Conservation (phyloP, 2,329 filamentous ascomycete species). For the Clarireedia paspali region DNA sequence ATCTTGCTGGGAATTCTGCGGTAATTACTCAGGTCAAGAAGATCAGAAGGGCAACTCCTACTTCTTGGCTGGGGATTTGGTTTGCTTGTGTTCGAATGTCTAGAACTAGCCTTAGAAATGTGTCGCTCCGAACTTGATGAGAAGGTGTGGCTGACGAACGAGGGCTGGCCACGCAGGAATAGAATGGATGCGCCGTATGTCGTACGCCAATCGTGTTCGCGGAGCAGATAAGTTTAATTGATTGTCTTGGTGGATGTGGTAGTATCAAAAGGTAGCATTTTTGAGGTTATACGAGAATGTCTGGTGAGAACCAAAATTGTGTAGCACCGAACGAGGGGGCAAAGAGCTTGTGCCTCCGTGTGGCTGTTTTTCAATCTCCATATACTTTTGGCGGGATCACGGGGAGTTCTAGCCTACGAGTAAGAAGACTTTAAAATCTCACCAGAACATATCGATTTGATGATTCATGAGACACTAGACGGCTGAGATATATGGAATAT, state of each 20-base stretch:
- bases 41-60: not conserved
- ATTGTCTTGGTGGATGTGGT: not conserved
- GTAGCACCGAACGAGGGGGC: not conserved
- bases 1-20: not conserved
- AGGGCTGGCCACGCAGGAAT: not conserved
- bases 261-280: not conserved
- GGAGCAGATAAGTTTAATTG: not conserved
- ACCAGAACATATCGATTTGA: too few species aligned
- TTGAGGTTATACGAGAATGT: not conserved
- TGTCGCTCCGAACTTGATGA: not conserved
- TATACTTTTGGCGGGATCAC: not conserved
- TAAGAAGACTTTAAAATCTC: too few species aligned
- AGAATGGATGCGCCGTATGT: not conserved
- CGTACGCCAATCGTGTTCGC: not conserved
- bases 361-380: not conserved
- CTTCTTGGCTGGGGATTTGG: too few species aligned
- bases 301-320: not conserved
- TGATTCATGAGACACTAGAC: not conserved
- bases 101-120: too few species aligned
- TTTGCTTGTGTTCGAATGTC: too few species aligned
- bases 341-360: not conserved
- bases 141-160: not conserved
- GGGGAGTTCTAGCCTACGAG: too few species aligned
- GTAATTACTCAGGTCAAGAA: not conserved
- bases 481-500: too few species aligned